Evolutionary conservation across 2,329 filamentous ascomycete genomes (phyloP).

Genomic region (Graphilbum ipis-grandicollis): DNA sequence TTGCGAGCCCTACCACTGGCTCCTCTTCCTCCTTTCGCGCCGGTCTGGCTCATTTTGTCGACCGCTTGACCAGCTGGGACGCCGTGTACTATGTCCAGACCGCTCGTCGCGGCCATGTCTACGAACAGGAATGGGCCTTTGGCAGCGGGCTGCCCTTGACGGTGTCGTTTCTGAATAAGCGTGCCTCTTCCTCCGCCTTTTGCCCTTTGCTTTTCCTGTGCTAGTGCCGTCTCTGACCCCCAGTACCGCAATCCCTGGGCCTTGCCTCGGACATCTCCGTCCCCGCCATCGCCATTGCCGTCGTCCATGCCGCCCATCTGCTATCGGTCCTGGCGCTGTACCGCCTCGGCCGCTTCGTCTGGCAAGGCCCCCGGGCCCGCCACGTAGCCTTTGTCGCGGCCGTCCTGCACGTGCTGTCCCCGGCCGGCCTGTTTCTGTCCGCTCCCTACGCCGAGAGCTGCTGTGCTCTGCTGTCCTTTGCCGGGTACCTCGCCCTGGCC

Average conservation of each 20-base stretch:
- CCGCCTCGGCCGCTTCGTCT: conserved; percentile 8
- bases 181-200: too few relatives aligned
- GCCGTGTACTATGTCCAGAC: conserved; percentile 56
- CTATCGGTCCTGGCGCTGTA: conserved; percentile 35
- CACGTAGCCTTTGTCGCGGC: conserved; percentile 48
- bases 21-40: too few relatives aligned
- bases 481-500: conserved; percentile 54
- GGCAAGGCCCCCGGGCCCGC: conserved; percentile 4
- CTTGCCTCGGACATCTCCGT: background rate
- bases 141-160: conserved; percentile 30
- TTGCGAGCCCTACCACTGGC: too few relatives aligned
- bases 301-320: conserved; percentile 63
- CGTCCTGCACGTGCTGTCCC: conserved; percentile 64
- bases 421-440: conserved; percentile 77
- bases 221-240: too few relatives aligned
- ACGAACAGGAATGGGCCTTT: conserved; percentile 80
- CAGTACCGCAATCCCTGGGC: too few relatives aligned
- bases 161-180: conserved; percentile 17
- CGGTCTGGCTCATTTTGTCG: conserved; percentile 17
- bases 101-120: conserved; percentile 46
- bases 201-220: too few relatives aligned
- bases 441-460: conserved; percentile 70
- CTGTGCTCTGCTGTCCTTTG: conserved; percentile 62
- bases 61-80: conserved; percentile 61
- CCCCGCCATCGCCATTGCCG: conserved; percentile 37